Percentiles rank a stretch among this genome's conserved stretches.
Conservation (phyloP, 139 green algal species). For the Gonium pectorale region DNA sequence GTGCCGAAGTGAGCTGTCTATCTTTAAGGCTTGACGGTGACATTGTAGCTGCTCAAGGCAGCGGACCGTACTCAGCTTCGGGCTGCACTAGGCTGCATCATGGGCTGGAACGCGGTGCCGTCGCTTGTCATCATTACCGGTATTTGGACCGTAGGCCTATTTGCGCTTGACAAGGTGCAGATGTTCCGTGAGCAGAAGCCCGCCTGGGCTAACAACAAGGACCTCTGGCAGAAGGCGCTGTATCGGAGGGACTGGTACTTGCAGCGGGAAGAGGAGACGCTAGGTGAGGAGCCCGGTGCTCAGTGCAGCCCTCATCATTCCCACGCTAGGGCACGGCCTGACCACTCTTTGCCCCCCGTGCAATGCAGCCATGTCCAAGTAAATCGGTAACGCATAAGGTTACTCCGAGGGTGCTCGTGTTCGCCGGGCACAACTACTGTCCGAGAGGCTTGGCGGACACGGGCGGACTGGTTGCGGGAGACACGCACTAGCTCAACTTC, state of each 20-base stretch:
- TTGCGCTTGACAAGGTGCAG: slow-evolving; percentile 41
- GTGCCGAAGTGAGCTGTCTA: too few species aligned
- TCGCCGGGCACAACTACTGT: too few species aligned
- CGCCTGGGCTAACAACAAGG: slow-evolving; percentile 44
- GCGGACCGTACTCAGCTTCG: too few species aligned
- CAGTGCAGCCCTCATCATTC: too few species aligned
- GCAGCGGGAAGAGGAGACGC: slow-evolving; percentile 37
- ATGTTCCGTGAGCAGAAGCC: slow-evolving; percentile 39
- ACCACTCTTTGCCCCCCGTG: too few species aligned
- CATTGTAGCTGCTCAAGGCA: too few species aligned
- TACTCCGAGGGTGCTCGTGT: too few species aligned
- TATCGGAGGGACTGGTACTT: slow-evolving; percentile 46
- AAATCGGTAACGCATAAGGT: not conserved
- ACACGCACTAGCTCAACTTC: too few species aligned
- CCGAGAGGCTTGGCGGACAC: too few species aligned
- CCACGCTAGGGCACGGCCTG: too few species aligned
- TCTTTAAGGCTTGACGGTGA: not conserved
- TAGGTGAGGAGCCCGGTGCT: too few species aligned
- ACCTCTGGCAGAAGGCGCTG: slow-evolving; percentile 39
- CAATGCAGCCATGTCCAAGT: slow-evolving; percentile 19
- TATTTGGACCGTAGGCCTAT: slow-evolving; percentile 43
- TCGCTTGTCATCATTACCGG: slow-evolving; percentile 45
- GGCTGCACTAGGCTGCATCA: slow-evolving; percentile 5
- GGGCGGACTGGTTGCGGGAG: too few species aligned
- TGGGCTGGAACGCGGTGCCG: slow-evolving; percentile 46